Percentiles rank a stretch among this genome's conserved stretches.
phyloP scores from a whole-genome alignment of 805 yeast species.

The Groenewaldozyma salmanticensis region DNA sequence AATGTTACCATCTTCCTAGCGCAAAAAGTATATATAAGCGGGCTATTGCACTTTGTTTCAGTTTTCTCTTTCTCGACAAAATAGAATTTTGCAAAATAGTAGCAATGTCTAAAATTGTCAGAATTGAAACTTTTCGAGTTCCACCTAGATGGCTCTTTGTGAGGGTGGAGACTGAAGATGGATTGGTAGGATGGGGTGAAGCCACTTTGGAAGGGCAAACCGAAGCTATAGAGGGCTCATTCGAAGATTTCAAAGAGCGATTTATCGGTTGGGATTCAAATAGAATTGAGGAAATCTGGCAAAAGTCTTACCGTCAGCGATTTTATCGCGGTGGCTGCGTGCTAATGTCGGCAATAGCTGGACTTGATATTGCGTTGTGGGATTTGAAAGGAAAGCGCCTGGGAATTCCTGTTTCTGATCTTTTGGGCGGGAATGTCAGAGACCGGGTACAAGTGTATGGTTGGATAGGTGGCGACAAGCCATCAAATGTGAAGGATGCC shows the following conservation, averaged over 20 bases:
- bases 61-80: too few relatives aligned
- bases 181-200: slow-evolving; percentile 26
- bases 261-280: slow-evolving; percentile 26
- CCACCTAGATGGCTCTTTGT: slow-evolving; percentile 26
- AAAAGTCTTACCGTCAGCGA: slow-evolving; percentile 23
- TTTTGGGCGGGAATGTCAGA: slow-evolving; percentile 26
- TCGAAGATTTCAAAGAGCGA: slow-evolving; percentile 23
- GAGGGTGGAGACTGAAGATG: slow-evolving; percentile 20
- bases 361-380: slow-evolving; percentile 28
- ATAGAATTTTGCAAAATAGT: background rate
- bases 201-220: slow-evolving; percentile 26
- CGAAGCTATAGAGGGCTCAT: slow-evolving; percentile 27
- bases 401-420: slow-evolving; percentile 25
- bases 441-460: slow-evolving; percentile 23
- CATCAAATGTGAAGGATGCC: slow-evolving; percentile 18
- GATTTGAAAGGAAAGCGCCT: slow-evolving; percentile 25
- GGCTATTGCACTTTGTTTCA: too few relatives aligned
- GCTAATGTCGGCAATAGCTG: slow-evolving; percentile 25
- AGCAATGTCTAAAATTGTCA: slow-evolving; percentile 11
- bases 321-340: slow-evolving; percentile 28
- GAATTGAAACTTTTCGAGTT: slow-evolving; percentile 24
- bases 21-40: too few relatives aligned
- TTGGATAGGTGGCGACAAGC: slow-evolving; percentile 26
- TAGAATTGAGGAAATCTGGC: slow-evolving; percentile 23
- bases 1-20: too few relatives aligned